phyloP scores from a whole-genome alignment of 441 rosid species.

The Omphalea diandra region DNA sequence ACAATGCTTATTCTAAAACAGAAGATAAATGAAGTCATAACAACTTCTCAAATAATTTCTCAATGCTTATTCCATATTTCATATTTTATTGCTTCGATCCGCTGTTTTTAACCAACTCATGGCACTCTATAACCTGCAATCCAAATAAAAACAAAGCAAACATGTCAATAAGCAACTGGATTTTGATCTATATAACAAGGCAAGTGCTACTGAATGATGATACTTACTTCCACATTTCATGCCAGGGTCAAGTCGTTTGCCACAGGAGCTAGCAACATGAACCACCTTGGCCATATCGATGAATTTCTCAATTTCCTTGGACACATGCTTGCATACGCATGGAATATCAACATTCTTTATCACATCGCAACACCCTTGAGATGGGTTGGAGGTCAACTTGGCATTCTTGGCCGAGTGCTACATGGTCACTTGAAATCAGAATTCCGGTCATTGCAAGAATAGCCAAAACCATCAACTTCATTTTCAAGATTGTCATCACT shows the following conservation, averaged over 20 bases:
- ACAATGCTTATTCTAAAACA: too few relatives aligned
- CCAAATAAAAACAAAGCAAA: background rate
- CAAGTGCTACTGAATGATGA: too few relatives aligned
- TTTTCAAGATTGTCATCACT: background rate
- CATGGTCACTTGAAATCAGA: too few relatives aligned
- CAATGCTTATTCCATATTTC: background rate
- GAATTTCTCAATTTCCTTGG: background rate
- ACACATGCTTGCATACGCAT: background rate
- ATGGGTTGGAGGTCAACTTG: conserved; percentile 9
- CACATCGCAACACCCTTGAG: conserved; percentile 6
- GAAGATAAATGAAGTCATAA: background rate
- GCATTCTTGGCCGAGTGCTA: conserved; percentile 1
- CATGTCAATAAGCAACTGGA: too few relatives aligned
- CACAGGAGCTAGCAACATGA: conserved; percentile 9
- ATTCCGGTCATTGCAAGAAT: background rate
- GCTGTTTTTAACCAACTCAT: background rate
- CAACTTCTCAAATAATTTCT: background rate
- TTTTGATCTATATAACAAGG: too few relatives aligned
- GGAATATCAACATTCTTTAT: background rate
- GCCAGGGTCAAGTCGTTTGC: conserved; percentile 9
- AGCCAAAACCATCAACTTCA: background rate
- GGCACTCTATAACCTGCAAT: conserved; percentile 15
- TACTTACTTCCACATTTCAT: conserved; percentile 19
- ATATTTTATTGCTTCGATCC: too few relatives aligned
- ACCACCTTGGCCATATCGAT: conserved; percentile 11